Base-by-base conservation (phyloP, 139 green algal genomes). In the Chlorella sorokiniana region DNA sequence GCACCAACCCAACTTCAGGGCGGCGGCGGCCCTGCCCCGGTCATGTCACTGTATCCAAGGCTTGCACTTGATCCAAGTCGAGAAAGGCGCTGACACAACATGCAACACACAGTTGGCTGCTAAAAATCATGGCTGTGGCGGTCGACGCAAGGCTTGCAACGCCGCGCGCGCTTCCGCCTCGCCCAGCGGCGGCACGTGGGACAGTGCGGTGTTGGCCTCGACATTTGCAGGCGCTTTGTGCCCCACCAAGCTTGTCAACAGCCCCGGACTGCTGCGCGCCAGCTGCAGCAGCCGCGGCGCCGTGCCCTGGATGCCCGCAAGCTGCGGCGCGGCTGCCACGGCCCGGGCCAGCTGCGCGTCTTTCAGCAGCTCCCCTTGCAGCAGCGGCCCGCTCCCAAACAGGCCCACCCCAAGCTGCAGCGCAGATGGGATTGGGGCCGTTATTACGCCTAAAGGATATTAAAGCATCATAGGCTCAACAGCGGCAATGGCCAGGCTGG, bases 251-350 rank as follows among this genome's bases (percentile, higher is more conserved):
- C 76, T 51, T 3, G 79, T 37, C 20, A 84, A 64, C 4, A 90
- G n/a, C 16, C 84, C 84, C 0, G 89, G 89, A 1, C 76, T 86
- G 76, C 85, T 90, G 45, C 91, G 88, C 10, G 81, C 83, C 38
- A 92, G 62, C 86, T 94, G 91, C 76, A 95, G 78, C 81, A 94
- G 79, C 78, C 91, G 90, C 4, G 69, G 40, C 0, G 80, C 88
- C 0, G 78, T 84, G 29, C 41, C 73, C 23, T 54, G 2, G 8
- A 71, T 38, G n/a, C 22, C 0, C n/a, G 38, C 42, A 29, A 79
- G 42, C 41, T 42, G 41, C 20, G 69, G 69, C 52, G 35, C 31
- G 29, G 33, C 25, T 4, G 45, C 33, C 38, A 85, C 54, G 6
- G 78, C 65, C 18, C 8, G 3, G 40, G 68, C 37, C 0, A 86